Evolutionary conservation across 768 basidiomycete genomes (phyloP), one percentile per base, ranked within the genome.

Genomic region (Kwoniella shandongensis): DNA sequence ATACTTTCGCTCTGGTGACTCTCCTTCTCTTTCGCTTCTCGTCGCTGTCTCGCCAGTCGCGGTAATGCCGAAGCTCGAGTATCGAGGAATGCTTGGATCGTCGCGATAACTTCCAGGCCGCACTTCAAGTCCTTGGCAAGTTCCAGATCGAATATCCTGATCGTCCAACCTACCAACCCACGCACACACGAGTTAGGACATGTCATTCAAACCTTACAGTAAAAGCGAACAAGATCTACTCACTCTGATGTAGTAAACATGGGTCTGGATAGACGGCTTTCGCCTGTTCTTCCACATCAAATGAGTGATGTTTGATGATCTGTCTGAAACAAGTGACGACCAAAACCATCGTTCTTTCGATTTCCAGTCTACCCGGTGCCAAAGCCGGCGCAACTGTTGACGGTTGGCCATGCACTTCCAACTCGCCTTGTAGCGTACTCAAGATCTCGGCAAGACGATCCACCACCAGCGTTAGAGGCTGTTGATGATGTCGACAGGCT

Each of bases 161-260:
- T 78, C 3, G 86, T 80, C 81, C 85, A 86, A 23, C 81, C 87
- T 88, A n/a, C n/a, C n/a, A n/a, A n/a, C n/a, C n/a, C n/a, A n/a
- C n/a, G n/a, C n/a, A n/a, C n/a, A n/a, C n/a, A n/a, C n/a, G n/a
- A n/a, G n/a, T n/a, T n/a, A n/a, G n/a, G n/a, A n/a, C n/a, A n/a
- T n/a, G n/a, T n/a, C n/a, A n/a, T n/a, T n/a, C n/a, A n/a, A n/a
- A n/a, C n/a, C n/a, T n/a, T n/a, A n/a, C n/a, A n/a, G n/a, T n/a
- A n/a, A n/a, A n/a, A n/a, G n/a, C n/a, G n/a, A n/a, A n/a, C n/a
- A n/a, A n/a, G n/a, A n/a, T n/a, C n/a, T n/a, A 78, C 82, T 76
- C 57, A 85, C 84, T 80, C 38, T 81, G 79, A 63, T 83, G 77
- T 10, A 88, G 77, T 12, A 88, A 77, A 13, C 77, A 77, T 0